phyloP scores from a whole-genome alignment of 2,329 filamentous ascomycete genomes.

The Colletotrichum cuscutae region DNA sequence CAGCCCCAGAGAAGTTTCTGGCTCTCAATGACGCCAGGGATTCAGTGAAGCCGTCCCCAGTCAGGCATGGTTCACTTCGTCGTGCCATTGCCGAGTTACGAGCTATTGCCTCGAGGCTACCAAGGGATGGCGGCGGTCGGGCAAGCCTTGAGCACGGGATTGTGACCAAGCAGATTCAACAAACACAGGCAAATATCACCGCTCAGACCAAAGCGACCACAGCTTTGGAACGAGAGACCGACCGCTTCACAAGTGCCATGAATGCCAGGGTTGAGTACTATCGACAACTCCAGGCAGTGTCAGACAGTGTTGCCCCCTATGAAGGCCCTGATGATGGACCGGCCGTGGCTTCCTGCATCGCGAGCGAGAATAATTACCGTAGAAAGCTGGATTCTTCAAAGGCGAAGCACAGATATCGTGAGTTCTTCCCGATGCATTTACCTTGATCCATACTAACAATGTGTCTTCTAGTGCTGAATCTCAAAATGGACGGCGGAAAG shows the following conservation, averaged over 20 bases:
- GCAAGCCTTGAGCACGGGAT: slow-evolving; percentile 70
- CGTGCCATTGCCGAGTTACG: slow-evolving; percentile 77
- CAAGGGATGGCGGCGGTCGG: slow-evolving; percentile 55
- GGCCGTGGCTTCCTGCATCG: slow-evolving; percentile 52
- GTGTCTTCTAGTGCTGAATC: slow-evolving; percentile 56
- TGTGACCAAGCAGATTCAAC: slow-evolving; percentile 69
- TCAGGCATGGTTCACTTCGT: slow-evolving; percentile 71
- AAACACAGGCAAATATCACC: slow-evolving; percentile 64
- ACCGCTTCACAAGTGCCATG: slow-evolving; percentile 81
- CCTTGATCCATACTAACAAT: background rate
- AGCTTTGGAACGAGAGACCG: slow-evolving; percentile 74
- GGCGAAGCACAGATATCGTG: slow-evolving; percentile 80
- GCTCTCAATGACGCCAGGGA: slow-evolving; percentile 61
- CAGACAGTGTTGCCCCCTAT: slow-evolving; percentile 83
- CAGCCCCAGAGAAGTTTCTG: slow-evolving; percentile 73
- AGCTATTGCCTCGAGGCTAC: slow-evolving; percentile 71
- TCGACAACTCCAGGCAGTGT: slow-evolving; percentile 88
- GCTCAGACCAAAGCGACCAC: slow-evolving; percentile 61
- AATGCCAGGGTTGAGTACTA: slow-evolving; percentile 92
- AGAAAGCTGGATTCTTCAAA: slow-evolving; percentile 70
- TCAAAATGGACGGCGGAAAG: slow-evolving; percentile 68
- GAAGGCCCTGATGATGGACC: slow-evolving; percentile 70
- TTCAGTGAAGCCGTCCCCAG: slow-evolving; percentile 57
- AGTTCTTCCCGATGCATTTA: slow-evolving; percentile 40
- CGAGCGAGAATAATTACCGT: slow-evolving; percentile 61